phyloP scores from a whole-genome alignment of 192 early-diverging fungal genomes.

The Rhizoclosmatium sp. region DNA sequence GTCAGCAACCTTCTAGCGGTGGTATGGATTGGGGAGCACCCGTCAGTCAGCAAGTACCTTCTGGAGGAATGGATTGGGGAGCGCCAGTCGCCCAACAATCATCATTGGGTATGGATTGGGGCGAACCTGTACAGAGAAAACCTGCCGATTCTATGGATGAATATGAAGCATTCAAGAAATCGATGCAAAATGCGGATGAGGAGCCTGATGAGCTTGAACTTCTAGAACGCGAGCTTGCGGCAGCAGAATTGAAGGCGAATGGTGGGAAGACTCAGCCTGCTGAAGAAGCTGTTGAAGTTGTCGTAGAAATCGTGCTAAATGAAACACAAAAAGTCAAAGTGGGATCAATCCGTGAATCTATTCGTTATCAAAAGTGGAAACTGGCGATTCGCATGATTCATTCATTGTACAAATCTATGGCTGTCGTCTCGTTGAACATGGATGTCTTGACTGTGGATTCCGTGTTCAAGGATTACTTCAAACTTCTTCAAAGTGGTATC shows the following conservation, averaged over 20 bases:
- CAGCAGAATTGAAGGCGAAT: constrained; percentile 27
- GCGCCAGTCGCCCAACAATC: constrained; percentile 26
- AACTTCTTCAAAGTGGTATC: constrained; percentile 55
- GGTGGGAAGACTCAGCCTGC: background rate
- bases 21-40: constrained; percentile 60
- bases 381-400: constrained; percentile 69
- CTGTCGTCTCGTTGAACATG: constrained; percentile 56
- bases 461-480: constrained; percentile 59
- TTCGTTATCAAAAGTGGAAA: constrained; percentile 62
- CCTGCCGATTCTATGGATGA: constrained; percentile 43
- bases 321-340: background rate
- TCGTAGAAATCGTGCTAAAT: background rate
- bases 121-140: constrained; percentile 26
- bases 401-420: constrained; percentile 55
- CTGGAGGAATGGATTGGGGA: constrained; percentile 57
- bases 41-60: constrained; percentile 2
- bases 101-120: constrained; percentile 33
- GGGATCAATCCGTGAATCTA: constrained; percentile 20
- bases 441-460: constrained; percentile 54
- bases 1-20: constrained; percentile 12
- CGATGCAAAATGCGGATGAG: constrained; percentile 38
- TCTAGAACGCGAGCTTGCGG: constrained; percentile 22
- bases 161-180: constrained; percentile 56
- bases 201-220: constrained; percentile 37
- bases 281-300: background rate